phyloP scores from a whole-genome alignment of 192 early-diverging fungal genomes.

The Coemansia sp. region DNA sequence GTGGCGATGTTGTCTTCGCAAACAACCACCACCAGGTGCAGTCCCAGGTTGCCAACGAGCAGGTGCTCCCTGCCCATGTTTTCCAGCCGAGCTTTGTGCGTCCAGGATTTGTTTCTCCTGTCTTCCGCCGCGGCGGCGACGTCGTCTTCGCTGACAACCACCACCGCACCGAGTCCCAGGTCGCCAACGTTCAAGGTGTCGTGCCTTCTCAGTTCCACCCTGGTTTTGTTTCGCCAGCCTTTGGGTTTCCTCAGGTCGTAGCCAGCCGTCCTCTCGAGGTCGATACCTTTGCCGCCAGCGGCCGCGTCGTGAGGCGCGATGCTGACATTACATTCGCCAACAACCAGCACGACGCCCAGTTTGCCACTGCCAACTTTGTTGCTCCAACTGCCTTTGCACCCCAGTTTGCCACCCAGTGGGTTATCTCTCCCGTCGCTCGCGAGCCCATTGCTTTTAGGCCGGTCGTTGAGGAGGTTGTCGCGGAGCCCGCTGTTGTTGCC shows the following conservation, averaged over 20 bases:
- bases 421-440: not conserved
- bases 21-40: constrained; percentile 44
- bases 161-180: constrained; percentile 34
- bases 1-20: constrained; percentile 51
- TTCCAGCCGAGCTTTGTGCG: constrained; percentile 6
- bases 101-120: constrained; percentile 18
- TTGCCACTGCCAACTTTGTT: constrained; percentile 5
- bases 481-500: constrained; percentile 13
- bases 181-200: constrained; percentile 9
- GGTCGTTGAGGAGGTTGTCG: constrained; percentile 3
- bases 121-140: constrained; percentile 32
- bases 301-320: constrained; percentile 28
- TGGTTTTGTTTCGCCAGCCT: constrained; percentile 11
- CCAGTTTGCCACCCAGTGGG: not conserved
- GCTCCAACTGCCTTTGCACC: not conserved
- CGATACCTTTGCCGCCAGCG: constrained; percentile 2
- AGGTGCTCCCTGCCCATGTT: constrained; percentile 4
- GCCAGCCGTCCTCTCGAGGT: constrained; percentile 3
- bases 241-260: constrained; percentile 13
- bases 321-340: constrained; percentile 41
- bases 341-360: constrained; percentile 23
- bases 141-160: constrained; percentile 43
- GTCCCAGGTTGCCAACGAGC: constrained; percentile 13
- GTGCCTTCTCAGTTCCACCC: constrained; percentile 4
- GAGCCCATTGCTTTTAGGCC: not conserved